phyloP scores from a whole-genome alignment of 257 asterid species.

The Prunella vulgaris region DNA sequence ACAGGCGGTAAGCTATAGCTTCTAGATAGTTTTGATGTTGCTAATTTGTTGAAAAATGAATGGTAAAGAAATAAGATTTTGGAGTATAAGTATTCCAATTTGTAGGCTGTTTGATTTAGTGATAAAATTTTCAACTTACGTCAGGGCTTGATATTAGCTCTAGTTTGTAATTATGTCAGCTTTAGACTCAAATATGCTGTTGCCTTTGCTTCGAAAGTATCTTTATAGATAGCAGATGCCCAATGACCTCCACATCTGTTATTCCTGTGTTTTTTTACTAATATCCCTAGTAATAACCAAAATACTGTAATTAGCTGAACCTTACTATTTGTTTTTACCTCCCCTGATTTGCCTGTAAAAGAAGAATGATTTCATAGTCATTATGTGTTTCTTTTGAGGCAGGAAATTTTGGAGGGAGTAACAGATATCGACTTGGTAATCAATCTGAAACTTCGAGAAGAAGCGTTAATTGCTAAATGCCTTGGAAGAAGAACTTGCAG shows the following conservation, averaged over 20 bases:
- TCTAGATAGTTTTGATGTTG: not conserved
- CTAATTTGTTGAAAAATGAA: not conserved
- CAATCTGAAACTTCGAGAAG: conserved; percentile 82
- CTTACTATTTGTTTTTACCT: not conserved
- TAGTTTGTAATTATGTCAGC: not conserved
- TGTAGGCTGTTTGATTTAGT: not conserved
- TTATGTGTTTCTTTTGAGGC: conserved; percentile 4
- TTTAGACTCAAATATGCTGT: not conserved
- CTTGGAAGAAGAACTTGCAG: conserved; percentile 94
- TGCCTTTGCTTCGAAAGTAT: not conserved
- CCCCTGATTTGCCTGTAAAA: not conserved
- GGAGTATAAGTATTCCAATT: not conserved
- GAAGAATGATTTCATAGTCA: not conserved
- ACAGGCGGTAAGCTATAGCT: conserved; percentile 74
- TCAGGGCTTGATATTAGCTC: too few relatives aligned
- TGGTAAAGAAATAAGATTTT: not conserved
- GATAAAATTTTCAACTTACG: not conserved
- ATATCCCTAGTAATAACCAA: not conserved
- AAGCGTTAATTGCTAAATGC: conserved; percentile 87
- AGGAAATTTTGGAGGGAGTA: conserved; percentile 93
- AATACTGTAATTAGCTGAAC: not conserved
- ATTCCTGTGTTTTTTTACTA: conserved; percentile 13
- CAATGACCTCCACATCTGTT: conserved; percentile 5
- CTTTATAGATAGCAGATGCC: not conserved
- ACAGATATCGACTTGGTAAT: conserved; percentile 84